Evolutionary conservation across 129 eudicot genomes (phyloP), one percentile per base, ranked within the genome.

Genomic region (Chrysanthemum lavandulifolium): DNA sequence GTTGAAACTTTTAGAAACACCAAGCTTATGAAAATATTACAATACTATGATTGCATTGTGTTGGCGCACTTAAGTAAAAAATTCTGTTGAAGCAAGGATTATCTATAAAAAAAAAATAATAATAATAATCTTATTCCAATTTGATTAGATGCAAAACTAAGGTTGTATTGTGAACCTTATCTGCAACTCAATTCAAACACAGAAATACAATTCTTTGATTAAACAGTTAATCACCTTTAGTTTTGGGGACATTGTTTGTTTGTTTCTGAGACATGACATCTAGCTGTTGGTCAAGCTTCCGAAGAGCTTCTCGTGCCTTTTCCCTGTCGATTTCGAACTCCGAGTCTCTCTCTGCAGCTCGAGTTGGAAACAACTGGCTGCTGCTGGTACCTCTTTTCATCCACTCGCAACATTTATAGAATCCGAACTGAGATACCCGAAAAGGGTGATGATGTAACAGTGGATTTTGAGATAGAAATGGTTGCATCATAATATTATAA

Each of bases 261-360:
- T 71, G 86, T 79, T 87, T 87, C 59, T 76, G 54, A 15, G 92
- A 80, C 62, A 86, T 78, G 54, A 81, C 68, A 55, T 86, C 82
- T 61, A 90, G 71, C 62, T 90, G 91, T 51, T 73, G 84, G 73
- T 90, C 96, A 64, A 90, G 86, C 77, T 85, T 80, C 61, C 83
- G 74, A 33, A 90, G 78, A 55, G 96, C 90, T 76, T 81, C 85
- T 25, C 91, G 92, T 60, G 96, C 96, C 77, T 83, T 85, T 66
- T 85, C 93, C 5, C 76, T 75, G 75, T 90, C 93, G 23, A 87
- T 62, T 76, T 90, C 96, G 25, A 78, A 90, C 40, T 85, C 86
- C 13, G 93, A 81, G n/a, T 89, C 88, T 50, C 74, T 78, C 10
- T 62, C 49, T 9, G 60, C 74, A 14, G 85, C 91, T 45, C 69